Base-by-base conservation (phyloP, 2,329 filamentous ascomycete genomes). In the Pseudopithomyces chartarum region DNA sequence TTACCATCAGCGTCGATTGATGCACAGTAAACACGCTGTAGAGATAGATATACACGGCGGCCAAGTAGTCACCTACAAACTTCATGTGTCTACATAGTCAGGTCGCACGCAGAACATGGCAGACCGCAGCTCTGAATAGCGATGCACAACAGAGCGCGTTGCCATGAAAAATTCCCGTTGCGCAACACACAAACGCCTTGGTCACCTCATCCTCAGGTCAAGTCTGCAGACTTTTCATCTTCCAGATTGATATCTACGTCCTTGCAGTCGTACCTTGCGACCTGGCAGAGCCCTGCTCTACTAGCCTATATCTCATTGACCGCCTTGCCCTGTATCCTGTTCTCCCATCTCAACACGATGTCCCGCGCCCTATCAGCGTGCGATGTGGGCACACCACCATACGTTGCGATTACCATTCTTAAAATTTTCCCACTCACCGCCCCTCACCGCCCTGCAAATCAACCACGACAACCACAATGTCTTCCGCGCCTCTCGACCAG, bases 401-500 rank as follows among this genome's bases (percentile, higher is more conserved):
- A 33, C 55, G 33, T 42, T 32, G 42, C 55, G 57, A 47, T 45
- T 43, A 49, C 49, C 56, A 55, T 58, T 56, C 55, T 54, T 58
- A 73, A 63, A 70, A 61, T 64, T 67, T 62, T 63, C 54, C 36
- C 33, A 29, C 59, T 70, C 71, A 74, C 73, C 68, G 70, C 71
- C 61, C 59, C 62, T 70, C 65, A 70, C 68, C 68, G 66, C 70
- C 59, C 56, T 55, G 56, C 22, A 52, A 57, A 55, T 59, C 55
- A 57, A 65, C 63, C 65, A 61, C 61, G 56, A 59, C 52, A 58
- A 56, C 56, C 61, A 67, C 57, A 59, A 72, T 70, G 71, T 60
- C 65, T 61, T 56, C 52, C 61, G 66, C 63, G 34, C 58, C 65
- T 33, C 57, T 74, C 58, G 61, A 74, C 55, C 22, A 33, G 57